Evolutionary conservation across 1,284 basidiomycete genomes (phyloP).

Genomic region (Austroboletus novae-zelandiae): DNA sequence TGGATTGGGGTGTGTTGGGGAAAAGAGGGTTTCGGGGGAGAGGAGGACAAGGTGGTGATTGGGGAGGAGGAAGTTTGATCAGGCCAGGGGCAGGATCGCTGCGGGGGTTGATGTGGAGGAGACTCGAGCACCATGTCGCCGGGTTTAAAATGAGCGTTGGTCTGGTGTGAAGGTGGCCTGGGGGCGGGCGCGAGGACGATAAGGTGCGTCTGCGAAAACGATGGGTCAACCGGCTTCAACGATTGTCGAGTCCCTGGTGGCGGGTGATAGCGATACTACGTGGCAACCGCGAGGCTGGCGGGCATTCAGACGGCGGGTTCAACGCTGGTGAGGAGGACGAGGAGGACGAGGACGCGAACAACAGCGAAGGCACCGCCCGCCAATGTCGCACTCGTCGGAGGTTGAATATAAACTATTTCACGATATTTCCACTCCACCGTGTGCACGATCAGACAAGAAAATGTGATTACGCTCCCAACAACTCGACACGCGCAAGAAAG

Average conservation of each 20-base stretch:
- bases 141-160: background rate
- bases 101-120: conserved; percentile 44
- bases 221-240: conserved; percentile 8
- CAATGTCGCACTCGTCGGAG: conserved; percentile 23
- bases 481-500: conserved; percentile 28
- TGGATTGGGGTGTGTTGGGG: conserved; percentile 35
- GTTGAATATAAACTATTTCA: conserved; percentile 24
- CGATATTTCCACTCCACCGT: background rate
- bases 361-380: conserved; percentile 4
- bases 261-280: conserved; percentile 8
- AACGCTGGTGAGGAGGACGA: conserved; percentile 3
- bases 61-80: conserved; percentile 32
- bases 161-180: background rate
- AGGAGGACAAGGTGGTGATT: conserved; percentile 28
- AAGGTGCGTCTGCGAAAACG: background rate
- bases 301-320: conserved; percentile 15
- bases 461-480: conserved; percentile 27
- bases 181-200: background rate
- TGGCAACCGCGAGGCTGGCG: conserved; percentile 4
- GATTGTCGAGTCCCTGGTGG: background rate
- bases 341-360: conserved; percentile 5
- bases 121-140: conserved; percentile 53
- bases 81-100: conserved; percentile 50
- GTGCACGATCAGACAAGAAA: conserved; percentile 5
- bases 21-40: conserved; percentile 37